Base-by-base conservation (phyloP, 371 early-diverging fungal genomes). In the Lichtheimia ramosa region DNA sequence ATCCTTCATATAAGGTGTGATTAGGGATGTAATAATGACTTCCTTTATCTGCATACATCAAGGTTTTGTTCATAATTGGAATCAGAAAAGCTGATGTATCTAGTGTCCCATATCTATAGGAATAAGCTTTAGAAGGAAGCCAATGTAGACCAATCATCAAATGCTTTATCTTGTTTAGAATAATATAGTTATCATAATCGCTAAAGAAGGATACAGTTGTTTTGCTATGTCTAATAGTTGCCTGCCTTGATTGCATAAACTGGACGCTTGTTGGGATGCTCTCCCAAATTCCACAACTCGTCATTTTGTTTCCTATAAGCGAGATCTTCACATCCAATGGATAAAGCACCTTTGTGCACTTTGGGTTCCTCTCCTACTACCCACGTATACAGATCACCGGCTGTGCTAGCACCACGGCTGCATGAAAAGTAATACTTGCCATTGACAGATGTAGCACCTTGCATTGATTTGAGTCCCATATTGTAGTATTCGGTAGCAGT, bases 401-500 rank as follows among this genome's bases (percentile, higher is more conserved):
- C 41, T 34, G 39, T 58, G 25, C 16, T 34, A 12, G 6, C 20
- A 16, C 59, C 59, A 23, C 43, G 59, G 5, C 49, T 48, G 51
- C 59, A 51, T n/a, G 59, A 41, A 16, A 58, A 58, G 50, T 40
- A 58, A 28, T 58, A 58, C 14, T 15, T 18, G 21, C 59, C 51
- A 23, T 58, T 40, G n/a, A 50, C 27, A 7, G 51, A 58, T 15
- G 43, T 25, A 13, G 51, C 59, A 24, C 59, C 59, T 50, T 58
- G 59, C 49, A 58, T 50, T 3, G 59, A 58, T 21, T 49, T 49
- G 13, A 58, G 48, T 7, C 59, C 59, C 14, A 58, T 34, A 40
- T 58, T n/a, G 40, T 58, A 58, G 16, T 50, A 50, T 23, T 58
- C 51, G 2, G 59, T 58, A 3, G 59, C 59, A 41, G 51, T 50